These are phyloP conservation scores for Globisporangium nodosum DNA, from an alignment of 352 stramenopile species.

Conservation along the genomic window DNA sequence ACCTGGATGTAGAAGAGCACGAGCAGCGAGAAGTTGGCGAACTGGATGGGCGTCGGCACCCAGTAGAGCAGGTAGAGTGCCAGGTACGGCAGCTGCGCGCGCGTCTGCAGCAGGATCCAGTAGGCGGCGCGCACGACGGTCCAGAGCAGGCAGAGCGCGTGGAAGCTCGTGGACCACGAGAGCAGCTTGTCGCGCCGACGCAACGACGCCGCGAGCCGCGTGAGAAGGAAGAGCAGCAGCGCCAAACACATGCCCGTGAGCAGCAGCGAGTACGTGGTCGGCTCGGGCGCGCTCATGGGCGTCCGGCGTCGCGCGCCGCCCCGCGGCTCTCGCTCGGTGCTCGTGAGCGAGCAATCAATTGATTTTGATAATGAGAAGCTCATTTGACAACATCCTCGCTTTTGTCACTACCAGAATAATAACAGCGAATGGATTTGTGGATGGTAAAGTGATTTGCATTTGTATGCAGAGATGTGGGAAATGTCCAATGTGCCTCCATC, in stretches of 20 bases:
- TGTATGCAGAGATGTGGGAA: neutral
- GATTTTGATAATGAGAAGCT: too few relatives aligned
- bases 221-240: constrained; percentile 70
- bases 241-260: constrained; percentile 71
- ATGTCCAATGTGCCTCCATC: neutral
- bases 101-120: constrained; percentile 80
- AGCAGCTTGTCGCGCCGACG: constrained; percentile 82
- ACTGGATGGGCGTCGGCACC: constrained; percentile 82
- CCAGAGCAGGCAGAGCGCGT: constrained; percentile 77
- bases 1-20: constrained; percentile 89
- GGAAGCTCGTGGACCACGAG: constrained; percentile 80
- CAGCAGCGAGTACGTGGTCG: constrained; percentile 71
- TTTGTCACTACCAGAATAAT: neutral
- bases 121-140: constrained; percentile 74
- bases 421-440: neutral
- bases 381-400: neutral
- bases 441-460: constrained; percentile 1
- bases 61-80: constrained; percentile 86
- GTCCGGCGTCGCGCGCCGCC: too few relatives aligned
- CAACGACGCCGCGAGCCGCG: constrained; percentile 53
- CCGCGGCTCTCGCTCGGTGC: neutral
- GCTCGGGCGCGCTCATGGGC: constrained; percentile 31
- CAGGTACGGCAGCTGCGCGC: constrained; percentile 69
- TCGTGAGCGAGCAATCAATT: too few relatives aligned
- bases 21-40: constrained; percentile 86